phyloP scores from a whole-genome alignment of 805 yeast species.

The Ogataea kodamae region DNA sequence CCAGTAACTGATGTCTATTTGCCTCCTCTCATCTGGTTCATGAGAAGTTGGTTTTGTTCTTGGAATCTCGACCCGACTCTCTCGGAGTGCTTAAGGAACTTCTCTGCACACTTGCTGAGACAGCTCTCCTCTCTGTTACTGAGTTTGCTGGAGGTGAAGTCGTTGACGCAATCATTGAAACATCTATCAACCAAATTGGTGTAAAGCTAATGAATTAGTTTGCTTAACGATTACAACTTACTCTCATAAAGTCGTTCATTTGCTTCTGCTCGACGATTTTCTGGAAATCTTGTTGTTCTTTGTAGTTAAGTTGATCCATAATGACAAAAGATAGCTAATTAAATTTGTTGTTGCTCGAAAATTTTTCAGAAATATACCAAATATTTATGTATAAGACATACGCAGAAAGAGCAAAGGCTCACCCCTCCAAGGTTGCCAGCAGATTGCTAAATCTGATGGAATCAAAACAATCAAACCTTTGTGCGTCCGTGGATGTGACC shows the following conservation, averaged over 20 bases:
- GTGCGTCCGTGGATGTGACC: constrained; percentile 91
- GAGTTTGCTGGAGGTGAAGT: constrained; percentile 88
- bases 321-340: constrained; percentile 1
- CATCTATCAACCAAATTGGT: constrained; percentile 95
- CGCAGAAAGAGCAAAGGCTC: constrained; percentile 63
- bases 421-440: constrained; percentile 75
- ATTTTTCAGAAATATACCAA: constrained; percentile 6
- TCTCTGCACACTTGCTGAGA: constrained; percentile 89
- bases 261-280: constrained; percentile 95
- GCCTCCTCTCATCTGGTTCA: constrained; percentile 57
- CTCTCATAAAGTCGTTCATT: constrained; percentile 98
- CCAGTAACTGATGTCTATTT: constrained; percentile 15
- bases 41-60: constrained; percentile 80
- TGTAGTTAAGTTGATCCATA: constrained; percentile 93
- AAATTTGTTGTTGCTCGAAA: constrained; percentile 7
- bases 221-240: constrained; percentile 29
- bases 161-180: constrained; percentile 96
- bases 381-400: constrained; percentile 39
- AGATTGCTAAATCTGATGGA: constrained; percentile 74
- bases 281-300: constrained; percentile 96
- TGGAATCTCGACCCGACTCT: constrained; percentile 99
- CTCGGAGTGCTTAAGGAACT: constrained; percentile 96
- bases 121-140: constrained; percentile 83
- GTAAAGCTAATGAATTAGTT: constrained; percentile 46
- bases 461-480: constrained; percentile 76